Evolutionary conservation across 768 basidiomycete species (phyloP).

Genomic region (Psilocybe sp.): DNA sequence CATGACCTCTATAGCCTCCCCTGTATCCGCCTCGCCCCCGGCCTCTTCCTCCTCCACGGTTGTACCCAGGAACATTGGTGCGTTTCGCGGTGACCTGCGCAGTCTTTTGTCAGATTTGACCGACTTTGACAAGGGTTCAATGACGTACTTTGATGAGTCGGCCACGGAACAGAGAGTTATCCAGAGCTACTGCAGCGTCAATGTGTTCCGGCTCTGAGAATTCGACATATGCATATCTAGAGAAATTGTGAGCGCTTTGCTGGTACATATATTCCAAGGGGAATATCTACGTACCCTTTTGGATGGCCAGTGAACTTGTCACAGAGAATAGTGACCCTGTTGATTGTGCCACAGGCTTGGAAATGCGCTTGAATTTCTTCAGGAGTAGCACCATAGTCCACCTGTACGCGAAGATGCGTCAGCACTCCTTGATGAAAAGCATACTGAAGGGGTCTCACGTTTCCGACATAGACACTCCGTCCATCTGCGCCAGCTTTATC

Average conservation of each 20-base stretch:
- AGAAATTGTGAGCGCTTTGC: conserved; percentile 1
- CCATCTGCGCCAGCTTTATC: conserved; percentile 78
- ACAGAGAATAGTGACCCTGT: conserved; percentile 97
- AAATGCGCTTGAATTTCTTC: conserved; percentile 99
- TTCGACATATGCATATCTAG: conserved; percentile 96
- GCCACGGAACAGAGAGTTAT: conserved; percentile 94
- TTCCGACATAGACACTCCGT: conserved; percentile 93
- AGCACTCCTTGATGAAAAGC: conserved; percentile 6
- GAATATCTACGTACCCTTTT: conserved; percentile 76
- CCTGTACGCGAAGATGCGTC: conserved; percentile 45
- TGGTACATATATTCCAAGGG: conserved; percentile 2
- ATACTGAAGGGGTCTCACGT: conserved; percentile 60
- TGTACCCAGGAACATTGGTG: conserved; percentile 93
- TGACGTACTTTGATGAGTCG: conserved; percentile 79
- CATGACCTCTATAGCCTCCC: conserved; percentile 39
- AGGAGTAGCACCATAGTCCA: conserved; percentile 95
- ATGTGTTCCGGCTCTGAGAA: conserved; percentile 93
- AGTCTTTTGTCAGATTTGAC: background rate
- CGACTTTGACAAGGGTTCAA: background rate
- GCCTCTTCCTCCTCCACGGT: conserved; percentile 77
- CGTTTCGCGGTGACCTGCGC: conserved; percentile 88
- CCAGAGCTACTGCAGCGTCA: conserved; percentile 87
- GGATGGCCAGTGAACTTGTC: conserved; percentile 99
- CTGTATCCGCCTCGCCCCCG: conserved; percentile 58
- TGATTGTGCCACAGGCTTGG: conserved; percentile 96